Conservation (phyloP, 345 rosid genomes). For the Mercurialis annua region DNA sequence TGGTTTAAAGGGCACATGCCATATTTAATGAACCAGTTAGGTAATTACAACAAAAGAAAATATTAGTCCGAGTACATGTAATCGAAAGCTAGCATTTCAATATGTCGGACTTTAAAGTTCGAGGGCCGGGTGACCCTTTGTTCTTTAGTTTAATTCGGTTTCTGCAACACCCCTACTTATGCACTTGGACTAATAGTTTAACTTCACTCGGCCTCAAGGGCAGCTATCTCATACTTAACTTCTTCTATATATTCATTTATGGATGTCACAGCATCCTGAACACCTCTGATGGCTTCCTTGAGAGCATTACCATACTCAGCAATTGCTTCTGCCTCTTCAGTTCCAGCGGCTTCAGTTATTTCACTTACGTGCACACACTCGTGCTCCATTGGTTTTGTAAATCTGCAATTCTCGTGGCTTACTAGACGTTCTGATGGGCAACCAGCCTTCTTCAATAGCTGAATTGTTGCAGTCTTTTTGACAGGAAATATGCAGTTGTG, state of each 20-base stretch:
- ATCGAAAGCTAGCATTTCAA: too few species aligned
- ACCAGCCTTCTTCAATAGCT: slow-evolving; percentile 81
- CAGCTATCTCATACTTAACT: slow-evolving; percentile 69
- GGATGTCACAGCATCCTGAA: slow-evolving; percentile 74
- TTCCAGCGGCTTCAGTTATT: slow-evolving; percentile 77
- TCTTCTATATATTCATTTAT: slow-evolving; percentile 85
- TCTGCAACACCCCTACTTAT: too few species aligned
- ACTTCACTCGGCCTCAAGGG: slow-evolving; percentile 18
- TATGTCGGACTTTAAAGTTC: too few species aligned
- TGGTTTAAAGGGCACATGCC: too few species aligned
- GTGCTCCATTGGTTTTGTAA: slow-evolving; percentile 63
- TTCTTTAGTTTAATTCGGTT: too few species aligned
- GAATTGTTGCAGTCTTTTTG: slow-evolving; percentile 71
- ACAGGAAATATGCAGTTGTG: slow-evolving; percentile 1
- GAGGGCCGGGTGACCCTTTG: too few species aligned
- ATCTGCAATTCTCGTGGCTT: slow-evolving; percentile 70
- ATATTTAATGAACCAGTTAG: too few species aligned
- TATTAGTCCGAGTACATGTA: too few species aligned
- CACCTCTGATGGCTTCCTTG: slow-evolving; percentile 85
- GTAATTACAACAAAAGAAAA: too few species aligned
- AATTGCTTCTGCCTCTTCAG: slow-evolving; percentile 91
- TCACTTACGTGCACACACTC: slow-evolving; percentile 81
- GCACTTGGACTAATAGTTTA: too few species aligned
- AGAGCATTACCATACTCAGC: slow-evolving; percentile 78
- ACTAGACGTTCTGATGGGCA: slow-evolving; percentile 73